Evolutionary conservation across 306 rosid genomes (phyloP).

Genomic region (Sechiopsis laciniata): DNA sequence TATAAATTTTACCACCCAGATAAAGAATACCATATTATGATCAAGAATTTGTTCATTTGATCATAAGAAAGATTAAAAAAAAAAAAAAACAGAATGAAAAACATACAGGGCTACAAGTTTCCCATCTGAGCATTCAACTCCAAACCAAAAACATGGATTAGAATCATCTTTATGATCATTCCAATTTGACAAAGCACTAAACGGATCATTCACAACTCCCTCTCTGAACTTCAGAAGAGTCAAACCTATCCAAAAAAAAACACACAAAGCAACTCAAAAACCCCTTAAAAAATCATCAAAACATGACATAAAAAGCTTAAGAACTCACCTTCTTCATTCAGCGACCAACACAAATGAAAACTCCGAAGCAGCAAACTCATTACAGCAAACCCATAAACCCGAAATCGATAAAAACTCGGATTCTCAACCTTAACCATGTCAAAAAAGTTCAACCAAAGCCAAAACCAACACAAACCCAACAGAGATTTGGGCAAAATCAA

Average conservation of each 20-base stretch:
- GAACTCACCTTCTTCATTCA: conserved; percentile 71
- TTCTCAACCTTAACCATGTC: conserved; percentile 32
- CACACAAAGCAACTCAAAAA: not conserved
- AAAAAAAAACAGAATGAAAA: conserved; percentile 1
- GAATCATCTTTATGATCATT: conserved; percentile 43
- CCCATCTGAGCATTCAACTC: conserved; percentile 75
- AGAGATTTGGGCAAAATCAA: not conserved
- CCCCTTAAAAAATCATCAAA: conserved; percentile 8
- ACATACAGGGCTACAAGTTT: conserved; percentile 69
- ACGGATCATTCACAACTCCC: conserved; percentile 62
- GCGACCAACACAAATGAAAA: conserved; percentile 49
- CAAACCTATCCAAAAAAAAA: conserved; percentile 51
- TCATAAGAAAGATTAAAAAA: not conserved
- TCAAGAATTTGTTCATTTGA: not conserved
- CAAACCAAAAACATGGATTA: conserved; percentile 71
- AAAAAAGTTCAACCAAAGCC: conserved; percentile 4
- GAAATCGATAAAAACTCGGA: conserved; percentile 32
- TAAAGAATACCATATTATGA: not conserved
- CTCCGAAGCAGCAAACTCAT: conserved; percentile 41
- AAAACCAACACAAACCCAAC: conserved; percentile 26
- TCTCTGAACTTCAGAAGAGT: conserved; percentile 69
- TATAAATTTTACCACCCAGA: not conserved
- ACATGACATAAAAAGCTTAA: not conserved
- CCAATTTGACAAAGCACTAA: conserved; percentile 68
- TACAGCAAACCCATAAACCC: conserved; percentile 26